These are phyloP conservation scores for Colletotrichum sp. DNA, from an alignment of 2,329 filamentous ascomycete species.

Conservation along the genomic window DNA sequence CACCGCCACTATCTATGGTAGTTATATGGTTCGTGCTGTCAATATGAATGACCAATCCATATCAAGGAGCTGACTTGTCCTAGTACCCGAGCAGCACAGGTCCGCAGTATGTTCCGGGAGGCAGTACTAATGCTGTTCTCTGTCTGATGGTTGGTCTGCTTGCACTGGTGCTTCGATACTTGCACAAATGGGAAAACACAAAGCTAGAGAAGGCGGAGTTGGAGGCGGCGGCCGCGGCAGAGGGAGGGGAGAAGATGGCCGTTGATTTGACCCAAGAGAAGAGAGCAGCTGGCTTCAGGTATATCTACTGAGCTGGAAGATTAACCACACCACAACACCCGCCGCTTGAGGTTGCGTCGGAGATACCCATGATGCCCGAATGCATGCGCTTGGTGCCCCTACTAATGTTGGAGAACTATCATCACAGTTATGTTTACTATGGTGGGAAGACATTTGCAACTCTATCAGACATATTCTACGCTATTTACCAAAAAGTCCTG, in stretches of 20 bases:
- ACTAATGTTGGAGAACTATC: background rate
- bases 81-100: conserved; percentile 46
- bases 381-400: background rate
- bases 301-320: conserved; percentile 29
- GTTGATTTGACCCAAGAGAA: conserved; percentile 6
- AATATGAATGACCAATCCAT: background rate
- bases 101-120: conserved; percentile 54
- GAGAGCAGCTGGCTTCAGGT: conserved; percentile 32
- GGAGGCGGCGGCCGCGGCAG: conserved; percentile 25
- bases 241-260: conserved; percentile 7
- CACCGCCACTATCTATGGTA: conserved; percentile 49
- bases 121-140: conserved; percentile 65
- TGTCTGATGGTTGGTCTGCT: conserved; percentile 65
- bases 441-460: background rate
- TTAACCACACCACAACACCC: background rate
- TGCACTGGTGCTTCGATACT: conserved; percentile 54
- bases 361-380: background rate
- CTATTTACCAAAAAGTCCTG: background rate
- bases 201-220: conserved; percentile 56
- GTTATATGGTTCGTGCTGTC: background rate
- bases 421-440: background rate
- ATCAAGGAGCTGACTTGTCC: background rate
- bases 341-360: background rate
- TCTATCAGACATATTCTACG: background rate
- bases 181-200: conserved; percentile 65